phyloP scores from a whole-genome alignment of 1,284 basidiomycete species.

The Apiotrichum sp. region DNA sequence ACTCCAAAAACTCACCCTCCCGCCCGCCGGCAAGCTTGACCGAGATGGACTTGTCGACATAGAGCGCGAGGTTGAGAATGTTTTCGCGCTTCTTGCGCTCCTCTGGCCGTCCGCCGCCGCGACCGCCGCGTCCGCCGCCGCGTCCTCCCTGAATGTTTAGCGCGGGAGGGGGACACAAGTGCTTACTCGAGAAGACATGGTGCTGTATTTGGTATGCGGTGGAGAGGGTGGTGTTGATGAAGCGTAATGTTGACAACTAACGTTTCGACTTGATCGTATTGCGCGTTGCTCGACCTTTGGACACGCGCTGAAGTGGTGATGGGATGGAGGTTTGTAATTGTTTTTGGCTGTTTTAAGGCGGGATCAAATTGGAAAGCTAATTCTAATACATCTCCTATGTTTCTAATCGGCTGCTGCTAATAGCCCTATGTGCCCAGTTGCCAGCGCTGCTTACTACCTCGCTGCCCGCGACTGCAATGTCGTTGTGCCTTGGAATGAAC shows the following conservation, averaged over 20 bases:
- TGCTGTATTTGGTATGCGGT: background rate
- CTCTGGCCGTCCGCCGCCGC: conserved; percentile 21
- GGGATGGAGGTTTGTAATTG: no score
- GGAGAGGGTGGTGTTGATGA: background rate
- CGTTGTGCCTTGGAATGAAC: background rate
- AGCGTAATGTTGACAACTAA: background rate
- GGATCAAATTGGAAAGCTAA: no score
- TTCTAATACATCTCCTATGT: no score
- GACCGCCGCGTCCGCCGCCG: conserved; percentile 31
- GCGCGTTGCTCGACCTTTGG: no score
- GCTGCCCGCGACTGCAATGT: no score
- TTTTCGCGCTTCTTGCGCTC: conserved; percentile 91
- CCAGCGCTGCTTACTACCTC: no score
- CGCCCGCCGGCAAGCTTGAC: conserved; percentile 96
- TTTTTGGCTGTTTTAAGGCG: background rate
- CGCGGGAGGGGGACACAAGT: no score
- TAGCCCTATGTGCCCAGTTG: no score
- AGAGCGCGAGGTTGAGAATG: conserved; percentile 91
- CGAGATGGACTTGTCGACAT: conserved; percentile 82
- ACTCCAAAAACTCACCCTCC: conserved; percentile 62
- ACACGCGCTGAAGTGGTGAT: no score
- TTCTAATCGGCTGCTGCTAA: no score
- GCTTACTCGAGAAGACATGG: conserved; percentile 21
- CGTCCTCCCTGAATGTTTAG: conserved; percentile 2
- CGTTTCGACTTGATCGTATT: background rate